A percentile compares a stretch with the other conserved stretches of the same genome.
These are phyloP conservation scores for Gleditsia sinensis DNA, from an alignment of 306 rosid species.

Conservation along the genomic window DNA sequence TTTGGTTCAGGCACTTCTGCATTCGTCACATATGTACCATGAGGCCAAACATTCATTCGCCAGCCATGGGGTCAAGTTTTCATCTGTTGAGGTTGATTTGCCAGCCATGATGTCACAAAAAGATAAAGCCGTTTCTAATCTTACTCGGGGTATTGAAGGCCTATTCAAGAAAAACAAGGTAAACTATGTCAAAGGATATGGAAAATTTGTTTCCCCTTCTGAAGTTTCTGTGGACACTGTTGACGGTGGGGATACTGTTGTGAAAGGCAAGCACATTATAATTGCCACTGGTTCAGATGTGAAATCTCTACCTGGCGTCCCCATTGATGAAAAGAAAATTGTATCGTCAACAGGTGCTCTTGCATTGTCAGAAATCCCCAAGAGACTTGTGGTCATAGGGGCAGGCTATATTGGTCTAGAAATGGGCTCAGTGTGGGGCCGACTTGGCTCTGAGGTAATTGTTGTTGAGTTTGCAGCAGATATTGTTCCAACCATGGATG, in stretches of 20 bases:
- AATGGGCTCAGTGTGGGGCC: slow-evolving; percentile 99
- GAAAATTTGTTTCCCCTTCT: slow-evolving; percentile 77
- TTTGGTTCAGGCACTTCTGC: slow-evolving; percentile 83
- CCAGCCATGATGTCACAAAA: slow-evolving; percentile 95
- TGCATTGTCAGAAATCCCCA: slow-evolving; percentile 83
- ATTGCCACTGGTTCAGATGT: slow-evolving; percentile 98
- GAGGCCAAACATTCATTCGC: slow-evolving; percentile 92
- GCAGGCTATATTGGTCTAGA: slow-evolving; percentile 99
- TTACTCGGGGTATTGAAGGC: slow-evolving; percentile 92
- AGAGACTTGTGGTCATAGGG: slow-evolving; percentile 88
- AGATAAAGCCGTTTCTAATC: slow-evolving; percentile 85
- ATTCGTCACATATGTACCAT: slow-evolving; percentile 95
- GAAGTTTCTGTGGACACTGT: slow-evolving; percentile 83
- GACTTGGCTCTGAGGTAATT: slow-evolving; percentile 86
- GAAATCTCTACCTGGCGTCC: slow-evolving; percentile 82
- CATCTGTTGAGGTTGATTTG: slow-evolving; percentile 88
- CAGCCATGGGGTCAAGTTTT: slow-evolving; percentile 78
- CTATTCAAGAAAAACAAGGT: slow-evolving; percentile 97
- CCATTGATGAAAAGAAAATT: slow-evolving; percentile 94
- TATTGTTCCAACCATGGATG: slow-evolving; percentile 96
- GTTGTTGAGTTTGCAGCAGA: slow-evolving; percentile 95
- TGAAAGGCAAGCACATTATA: slow-evolving; percentile 86
- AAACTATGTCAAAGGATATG: slow-evolving; percentile 91
- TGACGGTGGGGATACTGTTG: slow-evolving; percentile 76
- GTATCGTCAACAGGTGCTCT: slow-evolving; percentile 97